These are phyloP conservation scores for Sporothrix humicola DNA, from an alignment of 2,329 filamentous ascomycete genomes.

Conservation along the genomic window DNA sequence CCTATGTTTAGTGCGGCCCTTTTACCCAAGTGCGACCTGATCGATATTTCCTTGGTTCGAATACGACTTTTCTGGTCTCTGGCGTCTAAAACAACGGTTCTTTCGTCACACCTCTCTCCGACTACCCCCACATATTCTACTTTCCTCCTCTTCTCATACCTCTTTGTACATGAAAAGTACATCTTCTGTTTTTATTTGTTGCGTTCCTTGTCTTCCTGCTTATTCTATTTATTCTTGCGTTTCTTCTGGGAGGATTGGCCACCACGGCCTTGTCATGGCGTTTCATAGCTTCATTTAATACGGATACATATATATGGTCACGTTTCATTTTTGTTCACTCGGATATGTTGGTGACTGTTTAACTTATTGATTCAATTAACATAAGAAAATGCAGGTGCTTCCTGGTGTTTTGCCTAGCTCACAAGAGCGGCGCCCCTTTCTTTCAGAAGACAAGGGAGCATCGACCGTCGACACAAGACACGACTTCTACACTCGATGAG, in stretches of 20 bases:
- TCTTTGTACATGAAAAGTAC: too few species aligned
- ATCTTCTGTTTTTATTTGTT: background rate
- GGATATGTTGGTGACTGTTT: background rate
- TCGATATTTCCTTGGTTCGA: background rate
- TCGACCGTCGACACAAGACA: background rate
- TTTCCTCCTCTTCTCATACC: too few species aligned
- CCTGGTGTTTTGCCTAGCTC: slow-evolving; percentile 13
- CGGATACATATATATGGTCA: background rate
- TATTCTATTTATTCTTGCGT: background rate
- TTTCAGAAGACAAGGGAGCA: background rate
- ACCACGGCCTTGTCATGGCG: background rate
- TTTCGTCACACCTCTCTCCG: background rate
- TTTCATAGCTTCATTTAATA: background rate
- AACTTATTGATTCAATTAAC: background rate
- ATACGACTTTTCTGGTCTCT: background rate
- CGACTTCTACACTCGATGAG: too few species aligned
- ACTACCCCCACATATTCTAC: background rate
- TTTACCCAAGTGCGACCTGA: background rate
- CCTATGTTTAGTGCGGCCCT: background rate
- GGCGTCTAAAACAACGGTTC: too few species aligned
- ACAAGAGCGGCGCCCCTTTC: slow-evolving; percentile 4
- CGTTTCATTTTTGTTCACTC: background rate
- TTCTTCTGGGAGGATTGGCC: background rate
- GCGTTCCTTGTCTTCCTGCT: slow-evolving; percentile 11
- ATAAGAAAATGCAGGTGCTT: slow-evolving; percentile 11